phyloP scores from a whole-genome alignment of 768 basidiomycete genomes.

The Candolleomyces eurysporus region DNA sequence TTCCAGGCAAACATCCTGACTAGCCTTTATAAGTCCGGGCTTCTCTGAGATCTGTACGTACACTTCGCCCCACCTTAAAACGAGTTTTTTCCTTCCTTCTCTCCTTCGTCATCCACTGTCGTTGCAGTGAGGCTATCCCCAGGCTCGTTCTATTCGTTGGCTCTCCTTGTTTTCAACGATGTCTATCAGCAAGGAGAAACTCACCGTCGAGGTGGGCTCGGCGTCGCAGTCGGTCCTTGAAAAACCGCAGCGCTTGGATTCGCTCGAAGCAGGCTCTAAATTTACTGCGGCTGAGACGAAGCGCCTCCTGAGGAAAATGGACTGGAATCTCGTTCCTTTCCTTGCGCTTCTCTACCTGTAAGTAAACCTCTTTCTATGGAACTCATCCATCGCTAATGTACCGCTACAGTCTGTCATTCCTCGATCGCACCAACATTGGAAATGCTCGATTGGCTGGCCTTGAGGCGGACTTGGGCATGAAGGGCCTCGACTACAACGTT shows the following conservation, averaged over 20 bases:
- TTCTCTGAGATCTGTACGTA: background rate
- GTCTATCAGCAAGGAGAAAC: background rate
- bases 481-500: conserved; percentile 28
- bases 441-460: conserved; percentile 29
- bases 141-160: too few relatives aligned
- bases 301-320: conserved; percentile 27
- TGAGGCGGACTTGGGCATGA: conserved; percentile 25
- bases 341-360: conserved; percentile 30
- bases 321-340: conserved; percentile 29
- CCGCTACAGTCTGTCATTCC: conserved; percentile 25
- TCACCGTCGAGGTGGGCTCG: background rate
- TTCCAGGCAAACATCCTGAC: too few relatives aligned
- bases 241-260: background rate
- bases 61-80: background rate
- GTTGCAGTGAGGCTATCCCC: background rate
- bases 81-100: background rate
- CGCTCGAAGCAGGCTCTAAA: background rate
- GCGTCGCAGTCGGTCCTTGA: background rate
- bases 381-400: background rate
- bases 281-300: background rate
- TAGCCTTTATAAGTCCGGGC: background rate
- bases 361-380: background rate
- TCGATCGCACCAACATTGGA: conserved; percentile 30
- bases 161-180: background rate
- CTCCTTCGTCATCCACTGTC: background rate